Evolutionary conservation across 495 filamentous ascomycete species (phyloP), one percentile per base, ranked within the genome.

Genomic region (Penicillium atrosanguineum): DNA sequence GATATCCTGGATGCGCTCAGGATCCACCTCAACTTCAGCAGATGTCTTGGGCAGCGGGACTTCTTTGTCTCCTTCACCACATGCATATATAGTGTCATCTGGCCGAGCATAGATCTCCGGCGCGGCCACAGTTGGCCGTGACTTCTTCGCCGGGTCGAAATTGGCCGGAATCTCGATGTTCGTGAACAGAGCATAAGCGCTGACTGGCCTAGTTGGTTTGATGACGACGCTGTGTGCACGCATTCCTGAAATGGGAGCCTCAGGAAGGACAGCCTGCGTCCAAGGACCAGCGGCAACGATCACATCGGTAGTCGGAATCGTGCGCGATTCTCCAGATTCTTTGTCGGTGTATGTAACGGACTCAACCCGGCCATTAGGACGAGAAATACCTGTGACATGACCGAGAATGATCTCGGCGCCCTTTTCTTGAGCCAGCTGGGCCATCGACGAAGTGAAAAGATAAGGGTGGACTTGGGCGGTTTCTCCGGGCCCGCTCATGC

Each of bases 391-490:
- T 8, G 75, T 84, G 5, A 86, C 88, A 6, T 81, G 79, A 11
- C 88, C 87, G 28, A 88, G 58, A 21, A 85, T 75, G 48, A 97
- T 82, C 41, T 87, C 80, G 21, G 82, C 86, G 8, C 93, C 93
- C 53, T 79, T 83, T 51, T 91, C 83, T 53, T 80, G 76, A 8
- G 93, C 91, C 16, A 98, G 78, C 36, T 82, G 79, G 11, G 90
- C 89, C 66, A 98, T 94, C 4, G 88, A 79, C 0, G 83, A 96
- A 3, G 93, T 98, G 60, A 98, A 97, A 20, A 88, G 84, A 62
- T 89, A 91, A 2, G 94, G 94, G 68, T 97, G 94, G 6, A 97
- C 94, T 67, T 97, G 94, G 3, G 94, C 90, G 2, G 94, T 97
- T 37, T 84, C 86, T 5, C 80, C 81, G 0, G 87, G 86, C 5